Conservation (phyloP, 805 yeast genomes). For the Blastobotrys americana region DNA sequence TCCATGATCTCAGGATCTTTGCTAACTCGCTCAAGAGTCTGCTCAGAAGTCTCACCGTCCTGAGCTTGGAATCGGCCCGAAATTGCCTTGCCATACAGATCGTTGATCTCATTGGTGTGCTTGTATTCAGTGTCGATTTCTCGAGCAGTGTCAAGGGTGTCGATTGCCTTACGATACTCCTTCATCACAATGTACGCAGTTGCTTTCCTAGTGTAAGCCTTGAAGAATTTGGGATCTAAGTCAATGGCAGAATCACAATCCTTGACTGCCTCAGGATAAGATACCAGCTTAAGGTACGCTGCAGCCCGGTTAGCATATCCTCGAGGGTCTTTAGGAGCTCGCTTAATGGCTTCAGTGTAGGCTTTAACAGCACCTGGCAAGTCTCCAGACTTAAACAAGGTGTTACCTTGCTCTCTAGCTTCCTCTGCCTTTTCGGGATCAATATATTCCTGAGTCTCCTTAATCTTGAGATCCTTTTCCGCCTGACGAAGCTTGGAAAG, state of each 20-base stretch:
- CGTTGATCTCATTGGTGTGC: conserved; percentile 71
- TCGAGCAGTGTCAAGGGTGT: conserved; percentile 74
- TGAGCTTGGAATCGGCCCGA: conserved; percentile 68
- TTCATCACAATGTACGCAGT: conserved; percentile 86
- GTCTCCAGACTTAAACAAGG: conserved; percentile 78
- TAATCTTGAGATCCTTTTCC: conserved; percentile 75
- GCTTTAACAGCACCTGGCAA: conserved; percentile 96
- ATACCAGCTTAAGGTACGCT: conserved; percentile 85
- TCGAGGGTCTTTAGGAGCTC: conserved; percentile 95
- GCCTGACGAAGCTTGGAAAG: conserved; percentile 78
- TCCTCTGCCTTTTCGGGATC: conserved; percentile 92
- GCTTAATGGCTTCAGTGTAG: conserved; percentile 90
- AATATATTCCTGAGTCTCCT: conserved; percentile 70
- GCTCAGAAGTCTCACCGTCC: conserved; percentile 88
- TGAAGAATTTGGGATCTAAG: conserved; percentile 79
- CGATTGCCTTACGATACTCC: conserved; percentile 74
- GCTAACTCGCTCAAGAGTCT: conserved; percentile 82
- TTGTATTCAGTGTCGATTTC: conserved; percentile 58
- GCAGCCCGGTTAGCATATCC: conserved; percentile 99
- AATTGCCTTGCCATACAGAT: conserved; percentile 67
- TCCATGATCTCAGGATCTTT: conserved; percentile 91
- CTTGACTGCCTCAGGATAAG: conserved; percentile 92
- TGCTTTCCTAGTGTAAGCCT: conserved; percentile 97
- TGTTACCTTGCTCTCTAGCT: conserved; percentile 90
- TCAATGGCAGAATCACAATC: conserved; percentile 89